Evolutionary conservation across 176 grass and related monocot genomes (phyloP).

Genomic region (Tillandsia leiboldiana): DNA sequence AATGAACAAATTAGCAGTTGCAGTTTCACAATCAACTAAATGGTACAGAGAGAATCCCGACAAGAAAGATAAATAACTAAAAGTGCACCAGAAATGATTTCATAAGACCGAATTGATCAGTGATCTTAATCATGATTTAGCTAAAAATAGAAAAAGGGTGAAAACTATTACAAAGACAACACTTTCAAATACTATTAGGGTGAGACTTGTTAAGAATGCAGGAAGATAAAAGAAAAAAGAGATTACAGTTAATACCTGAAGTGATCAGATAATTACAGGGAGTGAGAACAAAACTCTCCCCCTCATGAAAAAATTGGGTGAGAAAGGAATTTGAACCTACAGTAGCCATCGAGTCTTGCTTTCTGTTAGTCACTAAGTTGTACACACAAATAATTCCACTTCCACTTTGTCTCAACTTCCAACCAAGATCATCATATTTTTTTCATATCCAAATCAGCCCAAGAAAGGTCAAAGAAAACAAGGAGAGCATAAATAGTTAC

Average conservation of each 20-base stretch:
- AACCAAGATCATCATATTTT: neutral
- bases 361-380: neutral
- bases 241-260: neutral
- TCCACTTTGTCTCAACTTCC: neutral
- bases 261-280: neutral
- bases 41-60: neutral
- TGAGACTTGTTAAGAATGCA: too few species aligned
- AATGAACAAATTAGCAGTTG: neutral
- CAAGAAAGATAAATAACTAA: neutral
- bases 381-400: neutral
- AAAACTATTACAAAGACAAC: too few species aligned
- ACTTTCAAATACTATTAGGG: too few species aligned
- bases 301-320: neutral
- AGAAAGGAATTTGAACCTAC: neutral
- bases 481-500: neutral
- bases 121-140: too few species aligned
- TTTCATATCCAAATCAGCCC: neutral
- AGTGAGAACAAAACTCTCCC: neutral
- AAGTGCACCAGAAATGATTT: too few species aligned
- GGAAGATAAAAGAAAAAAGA: neutral
- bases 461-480: neutral
- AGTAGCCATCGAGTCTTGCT: neutral
- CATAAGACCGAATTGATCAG: too few species aligned
- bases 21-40: neutral
- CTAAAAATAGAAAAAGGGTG: too few species aligned